Percentiles rank a stretch among this genome's conserved stretches.
Conservation (phyloP, 2,329 filamentous ascomycete genomes). For the Orbilia brochopaga region DNA sequence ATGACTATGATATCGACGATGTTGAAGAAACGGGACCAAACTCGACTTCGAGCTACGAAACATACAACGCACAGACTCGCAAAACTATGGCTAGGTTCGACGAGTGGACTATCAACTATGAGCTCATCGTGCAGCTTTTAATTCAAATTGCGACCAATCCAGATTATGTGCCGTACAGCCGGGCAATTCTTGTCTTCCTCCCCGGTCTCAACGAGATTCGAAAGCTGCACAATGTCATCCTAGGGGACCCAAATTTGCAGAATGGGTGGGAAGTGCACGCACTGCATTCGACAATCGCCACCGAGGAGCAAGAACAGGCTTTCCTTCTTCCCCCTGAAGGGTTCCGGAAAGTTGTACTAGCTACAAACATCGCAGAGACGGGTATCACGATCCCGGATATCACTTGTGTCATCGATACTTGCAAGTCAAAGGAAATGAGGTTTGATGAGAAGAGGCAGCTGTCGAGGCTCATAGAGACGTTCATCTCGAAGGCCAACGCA, state of each 20-base stretch:
- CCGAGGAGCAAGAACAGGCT: constrained; percentile 92
- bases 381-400: constrained; percentile 98
- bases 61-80: constrained; percentile 76
- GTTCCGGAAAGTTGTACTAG: constrained; percentile 87
- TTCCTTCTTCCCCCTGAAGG: constrained; percentile 84
- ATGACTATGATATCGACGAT: constrained; percentile 61
- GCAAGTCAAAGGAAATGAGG: constrained; percentile 96
- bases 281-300: constrained; percentile 92
- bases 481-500: constrained; percentile 92
- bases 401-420: constrained; percentile 93
- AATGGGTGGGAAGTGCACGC: constrained; percentile 82
- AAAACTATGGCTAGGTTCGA: constrained; percentile 78
- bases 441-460: constrained; percentile 93
- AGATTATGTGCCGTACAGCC: constrained; percentile 74
- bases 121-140: constrained; percentile 80
- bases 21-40: constrained; percentile 58
- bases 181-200: constrained; percentile 90
- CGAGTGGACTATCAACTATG: constrained; percentile 89
- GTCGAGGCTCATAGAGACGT: constrained; percentile 87
- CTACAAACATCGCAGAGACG: constrained; percentile 97
- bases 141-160: constrained; percentile 74
- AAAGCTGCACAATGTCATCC: constrained; percentile 81
- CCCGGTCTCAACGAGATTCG: constrained; percentile 94
- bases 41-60: constrained; percentile 70
- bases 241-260: constrained; percentile 76